These are phyloP conservation scores for Ulmus americana DNA, from an alignment of 331 rosid species.

Conservation along the genomic window DNA sequence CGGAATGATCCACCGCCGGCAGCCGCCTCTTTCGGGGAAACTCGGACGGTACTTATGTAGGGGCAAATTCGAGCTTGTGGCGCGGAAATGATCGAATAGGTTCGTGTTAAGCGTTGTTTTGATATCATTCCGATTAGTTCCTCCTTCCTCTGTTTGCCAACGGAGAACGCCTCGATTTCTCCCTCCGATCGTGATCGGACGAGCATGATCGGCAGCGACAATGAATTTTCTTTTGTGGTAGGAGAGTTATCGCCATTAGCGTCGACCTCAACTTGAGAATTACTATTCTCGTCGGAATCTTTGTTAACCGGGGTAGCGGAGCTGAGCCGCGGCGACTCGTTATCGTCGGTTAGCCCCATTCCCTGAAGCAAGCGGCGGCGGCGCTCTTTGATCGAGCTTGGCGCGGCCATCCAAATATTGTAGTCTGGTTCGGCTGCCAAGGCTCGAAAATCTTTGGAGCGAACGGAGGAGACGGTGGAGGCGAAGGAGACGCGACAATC, in stretches of 20 bases:
- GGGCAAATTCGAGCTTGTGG: slow-evolving; percentile 22
- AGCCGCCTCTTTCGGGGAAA: not conserved
- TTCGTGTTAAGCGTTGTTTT: slow-evolving; percentile 59
- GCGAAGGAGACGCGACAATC: slow-evolving; percentile 57
- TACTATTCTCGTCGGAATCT: slow-evolving; percentile 20
- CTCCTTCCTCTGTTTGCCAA: slow-evolving; percentile 38
- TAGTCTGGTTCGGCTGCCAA: slow-evolving; percentile 31
- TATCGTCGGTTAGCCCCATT: slow-evolving; percentile 54
- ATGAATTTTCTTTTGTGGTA: not conserved
- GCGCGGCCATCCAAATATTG: slow-evolving; percentile 69
- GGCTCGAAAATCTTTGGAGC: slow-evolving; percentile 2
- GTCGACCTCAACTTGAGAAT: not conserved
- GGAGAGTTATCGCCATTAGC: slow-evolving; percentile 7
- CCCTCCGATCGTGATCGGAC: slow-evolving; percentile 68
- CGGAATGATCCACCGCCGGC: not conserved
- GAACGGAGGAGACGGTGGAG: slow-evolving; percentile 41
- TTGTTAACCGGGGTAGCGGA: slow-evolving; percentile 33
- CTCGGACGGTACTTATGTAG: slow-evolving; percentile 16
- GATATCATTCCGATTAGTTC: slow-evolving; percentile 45
- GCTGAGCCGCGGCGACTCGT: slow-evolving; percentile 25
- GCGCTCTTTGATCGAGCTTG: slow-evolving; percentile 59
- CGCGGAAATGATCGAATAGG: slow-evolving; percentile 27
- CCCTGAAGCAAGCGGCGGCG: slow-evolving; percentile 46
- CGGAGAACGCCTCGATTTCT: slow-evolving; percentile 40
- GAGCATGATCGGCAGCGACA: slow-evolving; percentile 20